These are phyloP conservation scores for Amanita molliuscula DNA, from an alignment of 768 basidiomycete species.

Conservation along the genomic window DNA sequence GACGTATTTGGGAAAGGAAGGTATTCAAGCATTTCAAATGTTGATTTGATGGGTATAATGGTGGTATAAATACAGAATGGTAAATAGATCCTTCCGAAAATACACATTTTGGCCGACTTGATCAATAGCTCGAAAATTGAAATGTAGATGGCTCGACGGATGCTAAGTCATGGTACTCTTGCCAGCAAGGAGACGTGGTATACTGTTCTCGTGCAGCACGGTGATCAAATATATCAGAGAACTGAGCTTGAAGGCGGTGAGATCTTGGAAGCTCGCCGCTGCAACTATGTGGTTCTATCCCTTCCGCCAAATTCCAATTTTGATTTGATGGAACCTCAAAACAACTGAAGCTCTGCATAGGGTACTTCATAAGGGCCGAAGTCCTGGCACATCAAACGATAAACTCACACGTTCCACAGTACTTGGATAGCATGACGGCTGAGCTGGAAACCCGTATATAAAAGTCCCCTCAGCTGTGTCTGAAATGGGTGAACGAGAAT, in stretches of 20 bases:
- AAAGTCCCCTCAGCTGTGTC: not conserved
- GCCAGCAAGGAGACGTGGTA: not conserved
- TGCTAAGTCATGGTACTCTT: not conserved
- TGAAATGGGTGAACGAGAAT: not conserved
- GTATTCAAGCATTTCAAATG: conserved; percentile 42
- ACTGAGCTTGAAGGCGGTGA: not conserved
- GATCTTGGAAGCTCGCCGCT: not conserved
- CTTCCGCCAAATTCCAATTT: not conserved
- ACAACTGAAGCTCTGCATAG: conserved; percentile 1
- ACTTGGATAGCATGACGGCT: not conserved
- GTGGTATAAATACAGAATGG: not conserved
- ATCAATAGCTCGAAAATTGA: not conserved
- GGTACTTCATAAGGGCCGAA: not conserved
- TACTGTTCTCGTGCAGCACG: not conserved
- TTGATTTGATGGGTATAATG: conserved; percentile 17
- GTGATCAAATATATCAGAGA: not conserved
- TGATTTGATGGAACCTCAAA: not conserved
- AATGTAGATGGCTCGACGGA: not conserved
- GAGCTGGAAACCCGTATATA: not conserved
- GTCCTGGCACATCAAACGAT: not conserved
- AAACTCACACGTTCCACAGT: not conserved
- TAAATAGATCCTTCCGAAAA: not conserved
- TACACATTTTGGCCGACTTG: not conserved
- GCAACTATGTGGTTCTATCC: not conserved
- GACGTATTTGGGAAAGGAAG: conserved; percentile 42